These are phyloP conservation scores for Fusarium robinianum DNA, from an alignment of 2,329 filamentous ascomycete species.

Conservation along the genomic window DNA sequence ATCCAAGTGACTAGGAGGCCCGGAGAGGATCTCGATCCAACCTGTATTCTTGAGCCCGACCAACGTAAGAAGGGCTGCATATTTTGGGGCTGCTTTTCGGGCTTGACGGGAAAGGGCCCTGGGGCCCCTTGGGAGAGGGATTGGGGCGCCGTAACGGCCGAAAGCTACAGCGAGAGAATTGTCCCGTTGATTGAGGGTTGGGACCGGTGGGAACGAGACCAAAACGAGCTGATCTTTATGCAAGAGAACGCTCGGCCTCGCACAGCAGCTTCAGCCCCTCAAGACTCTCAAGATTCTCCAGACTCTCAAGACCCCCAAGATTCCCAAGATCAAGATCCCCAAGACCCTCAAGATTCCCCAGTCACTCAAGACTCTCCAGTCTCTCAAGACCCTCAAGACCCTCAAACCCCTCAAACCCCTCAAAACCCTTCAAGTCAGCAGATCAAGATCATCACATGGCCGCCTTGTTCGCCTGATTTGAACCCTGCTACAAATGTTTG, in stretches of 20 bases:
- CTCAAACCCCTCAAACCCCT: too few relatives aligned
- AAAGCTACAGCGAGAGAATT: constrained; percentile 3
- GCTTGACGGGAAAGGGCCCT: constrained; percentile 12
- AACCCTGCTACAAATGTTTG: neutral
- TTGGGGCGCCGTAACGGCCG: constrained; percentile 4
- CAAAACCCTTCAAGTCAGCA: too few relatives aligned
- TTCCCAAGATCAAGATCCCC: too few relatives aligned
- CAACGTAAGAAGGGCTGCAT: neutral
- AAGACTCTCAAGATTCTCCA: too few relatives aligned
- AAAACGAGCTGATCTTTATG: constrained; percentile 7
- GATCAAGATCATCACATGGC: neutral
- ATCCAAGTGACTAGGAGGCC: constrained; percentile 20
- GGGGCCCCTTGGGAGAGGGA: constrained; percentile 7
- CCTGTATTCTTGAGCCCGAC: constrained; percentile 11
- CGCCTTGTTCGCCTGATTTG: neutral
- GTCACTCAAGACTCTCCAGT: too few relatives aligned
- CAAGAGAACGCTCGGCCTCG: neutral
- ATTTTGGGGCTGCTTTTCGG: constrained; percentile 16
- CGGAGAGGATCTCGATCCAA: constrained; percentile 7
- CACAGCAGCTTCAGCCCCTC: neutral
- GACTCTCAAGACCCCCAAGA: too few relatives aligned
- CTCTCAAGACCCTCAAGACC: too few relatives aligned
- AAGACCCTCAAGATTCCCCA: too few relatives aligned
- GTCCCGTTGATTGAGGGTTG: neutral
- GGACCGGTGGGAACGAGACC: constrained; percentile 11